Evolutionary conservation across 2,329 filamentous ascomycete species (phyloP).

Genomic region (Diaporthe sp.): DNA sequence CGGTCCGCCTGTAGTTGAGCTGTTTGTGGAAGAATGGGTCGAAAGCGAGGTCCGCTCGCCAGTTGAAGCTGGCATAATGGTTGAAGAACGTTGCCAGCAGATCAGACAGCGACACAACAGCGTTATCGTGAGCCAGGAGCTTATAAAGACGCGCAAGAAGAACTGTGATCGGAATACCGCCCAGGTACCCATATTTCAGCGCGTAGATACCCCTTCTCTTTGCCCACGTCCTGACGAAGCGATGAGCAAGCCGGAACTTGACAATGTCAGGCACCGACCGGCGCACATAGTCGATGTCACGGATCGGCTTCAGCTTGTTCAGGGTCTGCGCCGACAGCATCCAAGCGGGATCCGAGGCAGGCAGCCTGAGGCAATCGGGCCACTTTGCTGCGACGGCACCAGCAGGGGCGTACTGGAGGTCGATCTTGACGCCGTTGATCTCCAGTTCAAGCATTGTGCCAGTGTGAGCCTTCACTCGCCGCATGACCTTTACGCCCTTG

Average conservation of each 20-base stretch:
- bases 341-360: constrained; percentile 67
- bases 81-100: constrained; percentile 73
- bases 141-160: constrained; percentile 74
- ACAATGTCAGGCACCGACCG: constrained; percentile 71
- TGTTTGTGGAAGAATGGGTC: constrained; percentile 71
- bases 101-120: constrained; percentile 60
- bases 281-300: constrained; percentile 73
- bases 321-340: constrained; percentile 68
- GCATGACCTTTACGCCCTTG: constrained; percentile 63
- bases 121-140: constrained; percentile 56
- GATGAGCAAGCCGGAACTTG: constrained; percentile 71
- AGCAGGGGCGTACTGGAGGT: constrained; percentile 77
- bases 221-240: constrained; percentile 74
- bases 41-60: constrained; percentile 66
- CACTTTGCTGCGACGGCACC: constrained; percentile 67
- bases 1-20: constrained; percentile 66
- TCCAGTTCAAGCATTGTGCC: constrained; percentile 76
- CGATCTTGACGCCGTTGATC: constrained; percentile 69
- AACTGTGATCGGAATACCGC: constrained; percentile 75
- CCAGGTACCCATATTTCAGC: constrained; percentile 74
- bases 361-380: constrained; percentile 62
- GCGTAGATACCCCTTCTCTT: constrained; percentile 73
- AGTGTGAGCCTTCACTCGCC: constrained; percentile 70
- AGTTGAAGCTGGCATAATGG: constrained; percentile 74
- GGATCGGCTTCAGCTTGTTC: constrained; percentile 73